A percentile compares a stretch with the other conserved stretches of the same genome.
These are phyloP conservation scores for Aspergillus cavernicola DNA, from an alignment of 495 filamentous ascomycete genomes.

Conservation along the genomic window DNA sequence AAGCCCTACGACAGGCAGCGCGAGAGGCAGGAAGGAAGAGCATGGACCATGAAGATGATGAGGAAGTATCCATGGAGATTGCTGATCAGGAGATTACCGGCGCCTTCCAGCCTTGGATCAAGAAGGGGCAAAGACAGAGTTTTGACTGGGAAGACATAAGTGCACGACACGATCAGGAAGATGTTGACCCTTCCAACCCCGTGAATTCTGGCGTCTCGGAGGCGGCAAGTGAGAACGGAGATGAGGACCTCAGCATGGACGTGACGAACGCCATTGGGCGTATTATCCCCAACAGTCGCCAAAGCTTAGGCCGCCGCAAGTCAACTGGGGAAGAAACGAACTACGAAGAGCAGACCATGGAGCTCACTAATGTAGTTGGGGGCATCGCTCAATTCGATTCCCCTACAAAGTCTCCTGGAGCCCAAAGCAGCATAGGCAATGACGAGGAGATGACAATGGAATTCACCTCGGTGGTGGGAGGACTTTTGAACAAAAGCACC, in stretches of 20 bases:
- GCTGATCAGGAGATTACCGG: slow-evolving; percentile 78
- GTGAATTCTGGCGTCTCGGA: slow-evolving; percentile 16
- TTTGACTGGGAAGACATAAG: slow-evolving; percentile 48
- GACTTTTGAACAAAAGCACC: slow-evolving; percentile 48
- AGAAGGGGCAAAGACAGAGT: slow-evolving; percentile 45
- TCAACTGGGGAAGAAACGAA: slow-evolving; percentile 38
- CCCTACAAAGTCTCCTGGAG: slow-evolving; percentile 34
- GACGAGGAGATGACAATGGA: slow-evolving; percentile 79
- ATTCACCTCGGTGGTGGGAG: slow-evolving; percentile 69
- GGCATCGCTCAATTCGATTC: slow-evolving; percentile 46
- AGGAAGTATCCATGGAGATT: slow-evolving; percentile 66
- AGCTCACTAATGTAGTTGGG: slow-evolving; percentile 72
- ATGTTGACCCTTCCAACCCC: slow-evolving; percentile 51
- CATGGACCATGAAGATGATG: slow-evolving; percentile 57
- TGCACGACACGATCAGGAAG: slow-evolving; percentile 58
- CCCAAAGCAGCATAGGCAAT: slow-evolving; percentile 46
- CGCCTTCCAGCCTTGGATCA: slow-evolving; percentile 66
- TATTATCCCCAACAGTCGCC: slow-evolving; percentile 55
- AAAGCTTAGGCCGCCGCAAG: slow-evolving; percentile 35
- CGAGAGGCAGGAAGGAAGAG: slow-evolving; percentile 64
- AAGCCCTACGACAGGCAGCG: slow-evolving; percentile 71
- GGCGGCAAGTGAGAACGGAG: slow-evolving; percentile 29
- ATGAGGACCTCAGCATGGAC: slow-evolving; percentile 80
- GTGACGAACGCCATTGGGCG: slow-evolving; percentile 79
- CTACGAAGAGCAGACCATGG: slow-evolving; percentile 67